A percentile compares a stretch with the other conserved stretches of the same genome.
phyloP scores from a whole-genome alignment of 371 early-diverging fungal species.

The Mortierella sp. region DNA sequence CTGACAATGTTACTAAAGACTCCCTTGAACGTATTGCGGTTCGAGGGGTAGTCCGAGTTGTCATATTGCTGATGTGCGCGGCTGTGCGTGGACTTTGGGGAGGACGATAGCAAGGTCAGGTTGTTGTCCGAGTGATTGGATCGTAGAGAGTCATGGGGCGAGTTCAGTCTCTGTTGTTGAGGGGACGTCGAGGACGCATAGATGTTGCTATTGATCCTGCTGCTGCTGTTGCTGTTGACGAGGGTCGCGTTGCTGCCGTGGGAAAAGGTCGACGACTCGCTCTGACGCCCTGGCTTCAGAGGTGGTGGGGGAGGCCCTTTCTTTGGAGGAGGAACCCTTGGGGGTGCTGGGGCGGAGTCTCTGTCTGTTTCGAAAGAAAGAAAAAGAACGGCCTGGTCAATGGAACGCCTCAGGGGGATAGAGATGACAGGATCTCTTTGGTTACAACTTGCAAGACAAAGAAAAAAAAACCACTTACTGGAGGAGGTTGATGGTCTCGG shows the following conservation, averaged over 20 bases:
- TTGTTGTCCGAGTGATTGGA: conserved; percentile 51
- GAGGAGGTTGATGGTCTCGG: conserved; percentile 44
- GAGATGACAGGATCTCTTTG: not conserved
- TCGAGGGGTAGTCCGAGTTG: conserved; percentile 44
- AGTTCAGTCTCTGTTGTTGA: conserved; percentile 29
- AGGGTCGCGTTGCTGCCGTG: conserved; percentile 4
- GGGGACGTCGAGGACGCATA: conserved; percentile 15
- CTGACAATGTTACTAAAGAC: conserved; percentile 78
- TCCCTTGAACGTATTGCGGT: conserved; percentile 69
- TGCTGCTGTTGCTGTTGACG: conserved; percentile 18
- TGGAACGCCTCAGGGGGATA: not conserved
- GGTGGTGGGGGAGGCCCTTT: conserved; percentile 53
- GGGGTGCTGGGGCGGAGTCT: conserved; percentile 33
- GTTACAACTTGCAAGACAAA: not conserved
- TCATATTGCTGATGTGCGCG: conserved; percentile 47
- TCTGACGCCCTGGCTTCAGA: conserved; percentile 38
- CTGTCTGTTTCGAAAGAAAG: conserved; percentile 24
- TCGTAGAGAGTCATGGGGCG: conserved; percentile 51
- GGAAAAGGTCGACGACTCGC: conserved; percentile 18
- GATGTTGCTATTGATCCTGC: conserved; percentile 18
- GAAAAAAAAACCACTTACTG: conserved; percentile 21
- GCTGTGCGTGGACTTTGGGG: conserved; percentile 49
- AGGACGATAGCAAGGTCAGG: conserved; percentile 29
- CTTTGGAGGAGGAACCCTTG: conserved; percentile 37
- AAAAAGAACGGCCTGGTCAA: not conserved